Evolutionary conservation across 2,329 filamentous ascomycete species (phyloP), one percentile per base, ranked within the genome.

Genomic region (Eutypella sp.): DNA sequence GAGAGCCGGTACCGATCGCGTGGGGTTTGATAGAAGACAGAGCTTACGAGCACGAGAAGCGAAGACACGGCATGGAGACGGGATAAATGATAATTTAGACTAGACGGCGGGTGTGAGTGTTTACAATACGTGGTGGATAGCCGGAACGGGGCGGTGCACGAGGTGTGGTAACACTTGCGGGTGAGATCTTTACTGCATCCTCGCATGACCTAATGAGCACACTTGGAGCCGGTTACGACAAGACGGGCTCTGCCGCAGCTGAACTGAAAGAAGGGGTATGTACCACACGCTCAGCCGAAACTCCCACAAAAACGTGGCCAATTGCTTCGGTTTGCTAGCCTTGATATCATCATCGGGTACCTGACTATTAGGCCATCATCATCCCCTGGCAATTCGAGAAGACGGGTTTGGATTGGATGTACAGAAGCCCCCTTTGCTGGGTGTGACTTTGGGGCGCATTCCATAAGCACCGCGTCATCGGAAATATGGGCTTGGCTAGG

Each of bases 1-100:
- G 36, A 47, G 29, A 38, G 46, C 16, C 24, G 41, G n/a, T n/a
- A 20, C n/a, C 13, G 36, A 39, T 22, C 20, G n/a, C 11, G 36
- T 20, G 20, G 22, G 13, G 8, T 9, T n/a, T 37, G 3, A n/a
- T 24, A 33, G 16, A 33, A 15, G 5, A 15, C 29, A 11, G 19
- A 7, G 9, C 20, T 39, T 39, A 22, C 19, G 19, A 39, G 36
- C 36, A 11, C 11, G 23, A 13, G n/a, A 20, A 20, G 36, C 15
- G 36, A 33, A 33, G 11, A 39, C 18, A 39, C 20, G 18, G 16
- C 15, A 39, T 24, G 20, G 20, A 13, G 36, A 39, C 15, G 15
- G 20, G 5, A 39, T 15, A 23, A 23, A 39, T 15, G 36, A 34
- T 15, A 34, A 16, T 15, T 16, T 9, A 34, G 5, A 16, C 15